Conservation (phyloP, 2,329 filamentous ascomycete genomes). For the Dactylellina sp. region DNA sequence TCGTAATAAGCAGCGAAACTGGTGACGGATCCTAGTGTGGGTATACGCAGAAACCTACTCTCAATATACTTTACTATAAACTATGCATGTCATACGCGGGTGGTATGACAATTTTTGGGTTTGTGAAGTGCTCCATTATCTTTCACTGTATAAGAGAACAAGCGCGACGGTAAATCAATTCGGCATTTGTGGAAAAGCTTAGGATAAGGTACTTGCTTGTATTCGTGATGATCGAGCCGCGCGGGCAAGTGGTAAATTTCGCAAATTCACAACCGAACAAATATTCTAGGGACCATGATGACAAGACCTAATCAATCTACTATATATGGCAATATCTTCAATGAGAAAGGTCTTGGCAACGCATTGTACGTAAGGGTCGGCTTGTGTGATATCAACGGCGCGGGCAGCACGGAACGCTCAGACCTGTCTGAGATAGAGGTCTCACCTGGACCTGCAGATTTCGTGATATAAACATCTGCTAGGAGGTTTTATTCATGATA, state of each 20-base stretch:
- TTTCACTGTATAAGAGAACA: too few species aligned
- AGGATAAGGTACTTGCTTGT: neutral
- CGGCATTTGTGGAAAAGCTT: too few species aligned
- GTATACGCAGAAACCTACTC: too few species aligned
- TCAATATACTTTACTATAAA: too few species aligned
- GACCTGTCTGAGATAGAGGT: neutral
- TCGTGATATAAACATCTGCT: too few species aligned
- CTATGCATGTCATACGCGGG: too few species aligned
- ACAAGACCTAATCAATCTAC: neutral
- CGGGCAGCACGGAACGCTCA: constrained; percentile 1
- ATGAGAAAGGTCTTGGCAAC: neutral
- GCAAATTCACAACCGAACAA: neutral
- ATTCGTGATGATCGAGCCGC: neutral
- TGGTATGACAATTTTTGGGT: too few species aligned
- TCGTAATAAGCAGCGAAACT: too few species aligned
- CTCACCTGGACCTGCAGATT: neutral
- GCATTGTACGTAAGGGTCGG: neutral
- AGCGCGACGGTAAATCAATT: too few species aligned
- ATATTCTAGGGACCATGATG: neutral
- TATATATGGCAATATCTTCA: neutral
- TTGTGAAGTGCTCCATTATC: too few species aligned
- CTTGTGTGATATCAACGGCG: neutral
- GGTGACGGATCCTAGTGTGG: too few species aligned
- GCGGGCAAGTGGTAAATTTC: constrained; percentile 18
- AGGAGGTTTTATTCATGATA: too few species aligned